Percentiles rank a stretch among this genome's conserved stretches.
Evolutionary conservation across 441 rosid genomes (phyloP).

Genomic region (Lagerstroemia fauriei): DNA sequence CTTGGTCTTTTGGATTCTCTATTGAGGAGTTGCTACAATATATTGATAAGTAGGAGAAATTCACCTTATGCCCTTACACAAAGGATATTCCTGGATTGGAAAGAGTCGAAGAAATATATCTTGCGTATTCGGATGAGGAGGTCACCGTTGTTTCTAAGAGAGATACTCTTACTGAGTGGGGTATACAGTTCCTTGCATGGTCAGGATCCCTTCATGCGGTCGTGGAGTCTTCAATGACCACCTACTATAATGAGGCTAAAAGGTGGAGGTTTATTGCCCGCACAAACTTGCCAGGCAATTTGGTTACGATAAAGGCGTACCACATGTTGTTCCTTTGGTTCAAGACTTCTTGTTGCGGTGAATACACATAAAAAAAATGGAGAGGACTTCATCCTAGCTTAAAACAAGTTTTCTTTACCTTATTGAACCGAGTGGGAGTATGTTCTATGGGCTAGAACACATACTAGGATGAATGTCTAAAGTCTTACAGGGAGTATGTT

Average conservation of each 20-base stretch:
- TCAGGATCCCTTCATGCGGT: no score
- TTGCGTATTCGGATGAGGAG: no score
- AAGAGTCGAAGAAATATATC: no score
- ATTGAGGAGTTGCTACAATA: not conserved
- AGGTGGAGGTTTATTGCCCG: not conserved
- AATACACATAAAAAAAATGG: not conserved
- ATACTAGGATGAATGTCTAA: not conserved
- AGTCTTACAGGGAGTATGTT: not conserved
- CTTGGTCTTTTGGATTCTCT: not conserved
- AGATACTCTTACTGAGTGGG: no score
- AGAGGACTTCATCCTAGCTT: not conserved
- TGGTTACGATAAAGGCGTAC: not conserved
- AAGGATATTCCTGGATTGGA: no score
- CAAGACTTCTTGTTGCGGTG: not conserved
- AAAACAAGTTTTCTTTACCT: not conserved
- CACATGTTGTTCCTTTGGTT: not conserved
- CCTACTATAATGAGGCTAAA: no score
- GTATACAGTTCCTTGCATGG: no score
- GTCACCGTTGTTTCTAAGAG: no score
- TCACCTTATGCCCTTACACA: no score
- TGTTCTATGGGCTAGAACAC: not conserved
- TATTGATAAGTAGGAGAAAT: not conserved
- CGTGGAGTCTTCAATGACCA: no score
- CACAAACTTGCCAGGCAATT: not conserved
- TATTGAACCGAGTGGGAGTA: not conserved